Conservation (phyloP, 257 asterid species). For the Eucommia ulmoides region DNA sequence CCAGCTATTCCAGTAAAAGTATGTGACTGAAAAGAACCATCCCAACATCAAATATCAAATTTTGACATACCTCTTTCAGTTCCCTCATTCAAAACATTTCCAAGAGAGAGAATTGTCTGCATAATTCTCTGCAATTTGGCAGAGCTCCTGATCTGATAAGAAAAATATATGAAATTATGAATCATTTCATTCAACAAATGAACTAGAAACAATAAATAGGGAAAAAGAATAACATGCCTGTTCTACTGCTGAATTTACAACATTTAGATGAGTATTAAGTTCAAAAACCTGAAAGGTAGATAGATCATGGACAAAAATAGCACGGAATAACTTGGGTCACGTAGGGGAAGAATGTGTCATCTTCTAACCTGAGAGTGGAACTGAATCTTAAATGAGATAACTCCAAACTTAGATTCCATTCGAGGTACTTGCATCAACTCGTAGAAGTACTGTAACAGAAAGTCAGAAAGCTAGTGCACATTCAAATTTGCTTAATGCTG, state of each 20-base stretch:
- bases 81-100: slow-evolving; percentile 95
- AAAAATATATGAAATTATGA: slow-evolving; percentile 14
- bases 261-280: slow-evolving; percentile 57
- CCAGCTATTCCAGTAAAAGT: too few species aligned
- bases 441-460: slow-evolving; percentile 55
- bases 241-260: slow-evolving; percentile 76
- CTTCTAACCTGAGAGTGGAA: slow-evolving; percentile 63
- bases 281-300: slow-evolving; percentile 60
- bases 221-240: slow-evolving; percentile 44
- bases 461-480: too few species aligned
- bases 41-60: too few species aligned
- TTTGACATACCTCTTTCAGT: slow-evolving; percentile 73
- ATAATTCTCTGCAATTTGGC: slow-evolving; percentile 74
- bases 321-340: slow-evolving; percentile 9
- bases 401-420: slow-evolving; percentile 71
- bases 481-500: too few species aligned
- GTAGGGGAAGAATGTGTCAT: slow-evolving; percentile 8
- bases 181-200: slow-evolving; percentile 5
- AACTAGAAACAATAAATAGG: slow-evolving; percentile 13
- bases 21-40: too few species aligned
- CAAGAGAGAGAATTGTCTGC: slow-evolving; percentile 94
- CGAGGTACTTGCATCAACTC: slow-evolving; percentile 98
- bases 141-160: slow-evolving; percentile 78
- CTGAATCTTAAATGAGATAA: slow-evolving; percentile 81
- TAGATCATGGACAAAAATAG: background rate